A percentile compares a stretch with the other conserved stretches of the same genome.
phyloP scores from a whole-genome alignment of 2,329 filamentous ascomycete species.

The Cytospora paraplurivora region DNA sequence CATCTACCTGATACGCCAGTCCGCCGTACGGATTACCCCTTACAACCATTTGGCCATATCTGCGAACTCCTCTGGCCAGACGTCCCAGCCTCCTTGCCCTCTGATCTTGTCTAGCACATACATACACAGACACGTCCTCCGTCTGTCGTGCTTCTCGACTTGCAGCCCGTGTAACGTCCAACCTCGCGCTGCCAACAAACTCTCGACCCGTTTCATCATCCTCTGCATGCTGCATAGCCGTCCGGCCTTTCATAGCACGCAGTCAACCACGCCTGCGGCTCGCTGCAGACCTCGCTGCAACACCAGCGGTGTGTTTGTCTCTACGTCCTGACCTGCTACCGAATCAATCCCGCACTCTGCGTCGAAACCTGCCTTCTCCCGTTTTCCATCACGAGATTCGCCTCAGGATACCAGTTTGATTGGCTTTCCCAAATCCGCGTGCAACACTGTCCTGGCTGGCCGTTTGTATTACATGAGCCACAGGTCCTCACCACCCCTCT shows the following conservation, averaged over 20 bases:
- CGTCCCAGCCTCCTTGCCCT: neutral
- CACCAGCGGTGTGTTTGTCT: neutral
- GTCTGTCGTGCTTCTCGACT: neutral
- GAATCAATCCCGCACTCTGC: constrained; percentile 4
- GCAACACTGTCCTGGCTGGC: neutral
- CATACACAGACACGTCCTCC: neutral
- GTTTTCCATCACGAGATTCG: constrained; percentile 17
- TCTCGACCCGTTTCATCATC: neutral
- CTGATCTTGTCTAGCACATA: neutral
- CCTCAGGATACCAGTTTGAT: constrained; percentile 10
- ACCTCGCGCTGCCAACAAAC: neutral
- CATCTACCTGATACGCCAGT: neutral
- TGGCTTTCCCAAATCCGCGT: constrained; percentile 19
- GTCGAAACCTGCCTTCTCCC: constrained; percentile 18
- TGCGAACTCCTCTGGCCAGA: neutral
- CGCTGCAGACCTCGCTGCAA: constrained; percentile 1
- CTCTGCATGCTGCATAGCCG: neutral
- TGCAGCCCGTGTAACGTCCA: neutral
- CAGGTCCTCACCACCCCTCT: neutral
- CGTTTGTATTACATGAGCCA: constrained; percentile 18
- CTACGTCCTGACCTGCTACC: neutral
- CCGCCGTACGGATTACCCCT: neutral
- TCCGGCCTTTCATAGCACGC: neutral
- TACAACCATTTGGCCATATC: neutral
- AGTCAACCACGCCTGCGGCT: neutral